Evolutionary conservation across 139 green algal species (phyloP), one percentile per base, ranked within the genome.

Genomic region (Desmodesmus armatus): DNA sequence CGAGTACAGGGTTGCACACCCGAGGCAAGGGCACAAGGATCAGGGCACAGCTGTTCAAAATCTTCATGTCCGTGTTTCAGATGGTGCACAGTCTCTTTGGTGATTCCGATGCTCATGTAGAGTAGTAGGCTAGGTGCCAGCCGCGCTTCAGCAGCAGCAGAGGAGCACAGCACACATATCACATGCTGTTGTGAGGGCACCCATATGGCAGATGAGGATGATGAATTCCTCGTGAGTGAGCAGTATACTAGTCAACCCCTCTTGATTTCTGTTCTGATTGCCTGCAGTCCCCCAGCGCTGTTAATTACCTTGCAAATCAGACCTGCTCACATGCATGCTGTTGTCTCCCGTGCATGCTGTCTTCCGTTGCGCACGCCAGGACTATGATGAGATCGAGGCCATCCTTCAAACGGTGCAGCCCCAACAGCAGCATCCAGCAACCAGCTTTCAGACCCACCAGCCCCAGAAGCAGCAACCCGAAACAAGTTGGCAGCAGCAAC

Each of bases 401-500:
- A 55, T 55, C 47, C 9, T 21, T 21, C 47, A 55, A 13, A n/a
- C n/a, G n/a, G n/a, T n/a, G n/a, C n/a, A n/a, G n/a, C n/a, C n/a
- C n/a, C n/a, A n/a, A n/a, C n/a, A n/a, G n/a, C n/a, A n/a, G n/a
- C n/a, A n/a, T n/a, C n/a, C n/a, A n/a, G n/a, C n/a, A n/a, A n/a
- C n/a, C n/a, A n/a, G n/a, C n/a, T n/a, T n/a, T n/a, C n/a, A n/a
- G n/a, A n/a, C n/a, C n/a, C n/a, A n/a, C n/a, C n/a, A n/a, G n/a
- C n/a, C n/a, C n/a, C n/a, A n/a, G n/a, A n/a, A n/a, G n/a, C n/a
- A n/a, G n/a, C n/a, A n/a, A n/a, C n/a, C n/a, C n/a, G n/a, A n/a
- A n/a, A n/a, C n/a, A n/a, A n/a, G n/a, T n/a, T n/a, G n/a, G 17
- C n/a, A 83, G 58, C 77, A 74, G 3, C 71, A 58, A 19, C 29